phyloP scores from a whole-genome alignment of 1,284 basidiomycete species.

The Moniliophthora roreri region DNA sequence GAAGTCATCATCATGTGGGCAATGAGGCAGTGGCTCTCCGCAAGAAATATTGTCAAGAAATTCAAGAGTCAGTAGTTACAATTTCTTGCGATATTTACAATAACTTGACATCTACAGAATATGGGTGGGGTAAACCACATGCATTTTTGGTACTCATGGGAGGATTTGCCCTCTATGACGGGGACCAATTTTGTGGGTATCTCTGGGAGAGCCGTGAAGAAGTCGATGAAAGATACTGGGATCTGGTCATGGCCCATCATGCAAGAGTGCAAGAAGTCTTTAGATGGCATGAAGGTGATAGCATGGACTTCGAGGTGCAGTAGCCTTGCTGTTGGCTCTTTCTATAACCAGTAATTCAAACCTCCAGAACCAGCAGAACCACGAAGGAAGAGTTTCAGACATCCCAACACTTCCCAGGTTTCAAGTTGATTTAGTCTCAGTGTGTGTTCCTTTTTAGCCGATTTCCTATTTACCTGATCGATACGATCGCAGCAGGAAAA shows the following conservation, averaged over 20 bases:
- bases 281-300: neutral
- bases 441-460: too few relatives aligned
- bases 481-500: too few relatives aligned
- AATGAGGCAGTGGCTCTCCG: conserved; percentile 24
- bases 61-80: conserved; percentile 6
- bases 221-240: too few relatives aligned
- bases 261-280: neutral
- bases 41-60: conserved; percentile 14
- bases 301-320: too few relatives aligned
- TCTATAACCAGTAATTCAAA: too few relatives aligned
- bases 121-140: conserved; percentile 23
- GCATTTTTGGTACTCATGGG: conserved; percentile 28
- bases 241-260: neutral
- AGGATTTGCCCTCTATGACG: conserved; percentile 22
- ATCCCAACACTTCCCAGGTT: too few relatives aligned
- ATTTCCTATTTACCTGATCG: too few relatives aligned
- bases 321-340: too few relatives aligned
- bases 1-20: conserved; percentile 27
- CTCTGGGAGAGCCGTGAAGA: neutral
- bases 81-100: neutral
- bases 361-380: too few relatives aligned
- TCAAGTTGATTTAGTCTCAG: too few relatives aligned
- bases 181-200: neutral
- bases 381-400: too few relatives aligned
- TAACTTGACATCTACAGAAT: neutral